Evolutionary conservation across 441 rosid species (phyloP).

Genomic region (Cnidoscolus chayamansa): DNA sequence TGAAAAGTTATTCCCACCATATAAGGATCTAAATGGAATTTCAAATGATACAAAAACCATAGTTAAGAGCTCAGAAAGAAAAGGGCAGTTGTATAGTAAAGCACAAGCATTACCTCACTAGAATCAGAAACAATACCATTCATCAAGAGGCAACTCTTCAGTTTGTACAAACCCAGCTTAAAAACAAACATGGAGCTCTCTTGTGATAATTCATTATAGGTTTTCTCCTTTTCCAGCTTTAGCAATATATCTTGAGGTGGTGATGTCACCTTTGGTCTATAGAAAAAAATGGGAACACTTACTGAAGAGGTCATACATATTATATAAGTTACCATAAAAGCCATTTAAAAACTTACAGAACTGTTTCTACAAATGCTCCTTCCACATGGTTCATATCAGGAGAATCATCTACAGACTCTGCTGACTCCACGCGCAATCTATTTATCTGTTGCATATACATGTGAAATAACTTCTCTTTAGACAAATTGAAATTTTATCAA

Average conservation of each 20-base stretch:
- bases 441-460: conserved; percentile 55
- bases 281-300: conserved; percentile 20
- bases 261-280: conserved; percentile 74
- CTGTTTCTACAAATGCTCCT: conserved; percentile 89
- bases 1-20: neutral
- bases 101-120: conserved; percentile 62
- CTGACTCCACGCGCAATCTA: conserved; percentile 60
- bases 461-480: conserved; percentile 7
- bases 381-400: conserved; percentile 87
- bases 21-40: conserved; percentile 2
- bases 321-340: conserved; percentile 8
- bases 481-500: neutral
- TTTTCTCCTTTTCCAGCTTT: conserved; percentile 76
- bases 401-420: conserved; percentile 54
- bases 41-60: neutral
- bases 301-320: neutral
- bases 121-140: conserved; percentile 92
- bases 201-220: conserved; percentile 53
- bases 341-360: conserved; percentile 54
- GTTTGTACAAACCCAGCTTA: conserved; percentile 81
- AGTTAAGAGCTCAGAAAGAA: neutral
- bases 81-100: neutral
- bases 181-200: conserved; percentile 83
- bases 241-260: conserved; percentile 84
- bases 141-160: conserved; percentile 81